Evolutionary conservation across 2,329 filamentous ascomycete species (phyloP), one percentile per base, ranked within the genome.

Genomic region (Didymella keratinophila): DNA sequence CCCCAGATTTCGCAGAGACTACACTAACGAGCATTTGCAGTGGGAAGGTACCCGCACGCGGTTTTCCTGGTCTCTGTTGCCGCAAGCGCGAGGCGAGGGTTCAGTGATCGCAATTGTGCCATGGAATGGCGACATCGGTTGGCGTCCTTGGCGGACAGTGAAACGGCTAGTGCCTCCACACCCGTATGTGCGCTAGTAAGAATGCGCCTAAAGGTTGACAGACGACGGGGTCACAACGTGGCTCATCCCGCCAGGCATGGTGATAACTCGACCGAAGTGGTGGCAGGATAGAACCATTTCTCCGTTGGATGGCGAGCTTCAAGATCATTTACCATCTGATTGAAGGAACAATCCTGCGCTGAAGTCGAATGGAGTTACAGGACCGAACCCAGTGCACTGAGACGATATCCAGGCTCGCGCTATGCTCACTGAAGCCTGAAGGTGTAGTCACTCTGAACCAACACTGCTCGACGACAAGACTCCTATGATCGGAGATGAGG

Each of bases 91-190:
- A 16, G 32, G 28, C 21, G 50, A 50, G 32, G 45, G 45, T 28
- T 44, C 34, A 23, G 41, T 42, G 50, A 51, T 58, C 56, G 56
- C 50, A 58, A 58, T 58, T 46, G 36, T 58, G 56, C 56, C 56
- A 54, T 58, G 51, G n/a, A 51, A 58, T 58, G 39, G 50, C 56
- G 56, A 50, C 39, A 58, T 58, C 56, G 37, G 45, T 50, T 45
- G 32, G 50, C 41, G 37, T 36, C 12, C 56, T 58, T 58, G 56
- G 56, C 56, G 30, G 11, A 28, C 41, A 49, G 27, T 32, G n/a
- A 44, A 53, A 45, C 49, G 43, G 49, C 41, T 52, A 49, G 50
- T 41, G 32, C 56, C 25, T 27, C 32, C 32, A 50, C 56, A 27
- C 56, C 39, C 46, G 34, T 50, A 46, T 42, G 51, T 11, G 27